Evolutionary conservation across 129 eudicot genomes (phyloP).

Genomic region (Chrysanthemum seticuspe): DNA sequence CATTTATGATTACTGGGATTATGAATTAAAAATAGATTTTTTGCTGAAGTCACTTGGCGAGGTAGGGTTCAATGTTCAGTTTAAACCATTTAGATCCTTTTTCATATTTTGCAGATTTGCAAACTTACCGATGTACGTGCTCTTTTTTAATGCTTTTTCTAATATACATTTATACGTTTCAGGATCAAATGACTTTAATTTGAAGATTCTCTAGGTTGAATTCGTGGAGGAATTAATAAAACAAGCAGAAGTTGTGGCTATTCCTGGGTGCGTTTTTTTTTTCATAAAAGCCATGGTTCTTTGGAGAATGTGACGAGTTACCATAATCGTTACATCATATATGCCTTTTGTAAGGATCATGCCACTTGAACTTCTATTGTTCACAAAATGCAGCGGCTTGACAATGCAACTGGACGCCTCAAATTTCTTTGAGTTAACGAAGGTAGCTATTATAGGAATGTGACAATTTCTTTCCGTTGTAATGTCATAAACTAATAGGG

Average conservation of each 20-base stretch:
- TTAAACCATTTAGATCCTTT: constrained; percentile 61
- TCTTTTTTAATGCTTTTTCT: not conserved
- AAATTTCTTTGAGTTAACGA: constrained; percentile 43
- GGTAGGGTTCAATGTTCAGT: constrained; percentile 61
- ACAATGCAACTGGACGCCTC: constrained; percentile 47
- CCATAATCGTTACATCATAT: constrained; percentile 22
- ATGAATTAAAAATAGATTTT: constrained; percentile 70
- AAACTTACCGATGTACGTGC: constrained; percentile 65
- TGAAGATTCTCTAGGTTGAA: not conserved
- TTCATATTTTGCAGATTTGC: constrained; percentile 70
- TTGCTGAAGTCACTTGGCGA: constrained; percentile 46
- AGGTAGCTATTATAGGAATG: not conserved
- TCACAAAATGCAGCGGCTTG: constrained; percentile 45
- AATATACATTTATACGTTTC: not conserved
- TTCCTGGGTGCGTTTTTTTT: constrained; percentile 18
- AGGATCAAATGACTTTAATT: not conserved
- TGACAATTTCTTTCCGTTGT: not conserved
- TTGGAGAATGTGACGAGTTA: constrained; percentile 23
- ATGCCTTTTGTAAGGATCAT: too few species aligned
- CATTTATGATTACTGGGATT: constrained; percentile 36
- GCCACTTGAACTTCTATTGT: constrained; percentile 42
- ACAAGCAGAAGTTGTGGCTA: too few species aligned
- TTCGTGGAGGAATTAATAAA: too few species aligned
- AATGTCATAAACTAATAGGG: too few species aligned
- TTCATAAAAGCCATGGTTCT: constrained; percentile 38